Percentiles rank a stretch among this genome's conserved stretches.
phyloP scores from a whole-genome alignment of 1,284 basidiomycete genomes.

The Apiotrichum akiyoshidainum region DNA sequence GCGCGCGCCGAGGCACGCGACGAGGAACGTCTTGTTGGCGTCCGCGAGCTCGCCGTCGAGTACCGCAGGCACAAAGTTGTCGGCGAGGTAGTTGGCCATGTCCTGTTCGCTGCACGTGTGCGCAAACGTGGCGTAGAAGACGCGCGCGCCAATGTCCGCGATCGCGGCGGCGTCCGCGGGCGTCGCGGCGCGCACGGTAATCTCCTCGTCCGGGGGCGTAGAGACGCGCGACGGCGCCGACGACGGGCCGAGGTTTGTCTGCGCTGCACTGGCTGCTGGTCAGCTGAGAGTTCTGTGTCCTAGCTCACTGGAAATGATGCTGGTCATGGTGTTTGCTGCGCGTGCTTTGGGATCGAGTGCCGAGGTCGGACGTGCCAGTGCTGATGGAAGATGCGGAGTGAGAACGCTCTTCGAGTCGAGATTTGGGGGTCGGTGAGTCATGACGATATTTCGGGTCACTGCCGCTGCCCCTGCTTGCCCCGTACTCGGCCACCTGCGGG shows the following conservation, averaged over 20 bases:
- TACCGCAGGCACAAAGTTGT: conserved; percentile 10
- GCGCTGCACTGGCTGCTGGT: conserved; percentile 1
- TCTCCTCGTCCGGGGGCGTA: not conserved
- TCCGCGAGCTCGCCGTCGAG: conserved; percentile 10
- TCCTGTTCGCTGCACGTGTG: conserved; percentile 14
- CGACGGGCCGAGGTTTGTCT: conserved; percentile 12
- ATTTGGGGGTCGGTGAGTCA: no score
- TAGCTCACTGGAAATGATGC: no score
- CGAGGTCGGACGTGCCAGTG: no score
- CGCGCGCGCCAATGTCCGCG: conserved; percentile 8
- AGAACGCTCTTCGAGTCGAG: no score
- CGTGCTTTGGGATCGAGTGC: no score
- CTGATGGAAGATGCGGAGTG: no score
- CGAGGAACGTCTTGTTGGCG: conserved; percentile 1
- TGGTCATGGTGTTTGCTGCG: no score
- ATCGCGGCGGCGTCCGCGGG: conserved; percentile 9
- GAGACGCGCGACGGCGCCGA: conserved; percentile 5
- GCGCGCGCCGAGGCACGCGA: not conserved
- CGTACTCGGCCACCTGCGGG: no score
- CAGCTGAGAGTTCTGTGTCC: not conserved
- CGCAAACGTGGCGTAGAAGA: conserved; percentile 15
- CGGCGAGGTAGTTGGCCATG: conserved; percentile 13
- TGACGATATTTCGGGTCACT: no score
- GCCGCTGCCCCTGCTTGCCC: no score
- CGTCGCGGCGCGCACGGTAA: conserved; percentile 33